A percentile compares a stretch with the other conserved stretches of the same genome.
These are phyloP conservation scores for Pezicula neosporulosa DNA, from an alignment of 2,329 filamentous ascomycete species.

Conservation along the genomic window DNA sequence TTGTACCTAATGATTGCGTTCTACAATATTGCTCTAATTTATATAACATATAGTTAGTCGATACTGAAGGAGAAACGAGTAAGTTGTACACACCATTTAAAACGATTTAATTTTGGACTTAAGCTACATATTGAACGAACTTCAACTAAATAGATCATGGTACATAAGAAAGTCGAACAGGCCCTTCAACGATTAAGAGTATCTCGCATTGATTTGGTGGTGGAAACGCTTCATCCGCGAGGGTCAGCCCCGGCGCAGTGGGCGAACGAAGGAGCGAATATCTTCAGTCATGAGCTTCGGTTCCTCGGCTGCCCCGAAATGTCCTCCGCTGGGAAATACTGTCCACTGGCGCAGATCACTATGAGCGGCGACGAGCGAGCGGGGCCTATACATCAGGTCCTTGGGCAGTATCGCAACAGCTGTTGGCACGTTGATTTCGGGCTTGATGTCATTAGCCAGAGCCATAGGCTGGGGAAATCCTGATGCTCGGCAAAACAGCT, in stretches of 20 bases:
- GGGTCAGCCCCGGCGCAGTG: neutral
- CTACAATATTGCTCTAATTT: no score
- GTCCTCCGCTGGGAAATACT: constrained; percentile 7
- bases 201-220: no score
- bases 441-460: constrained; percentile 6
- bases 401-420: constrained; percentile 6
- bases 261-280: neutral
- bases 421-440: constrained; percentile 8
- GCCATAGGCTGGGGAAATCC: constrained; percentile 7
- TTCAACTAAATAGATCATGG: no score
- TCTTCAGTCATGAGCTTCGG: neutral
- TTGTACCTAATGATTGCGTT: no score
- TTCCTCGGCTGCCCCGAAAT: constrained; percentile 5
- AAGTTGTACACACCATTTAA: no score
- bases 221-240: no score
- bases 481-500: constrained; percentile 7
- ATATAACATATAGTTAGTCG: no score
- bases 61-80: no score
- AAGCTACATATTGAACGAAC: no score
- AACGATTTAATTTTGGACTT: no score
- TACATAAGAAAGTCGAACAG: no score
- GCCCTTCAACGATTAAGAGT: no score
- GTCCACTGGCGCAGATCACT: constrained; percentile 8
- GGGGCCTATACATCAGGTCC: constrained; percentile 7
- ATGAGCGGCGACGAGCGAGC: constrained; percentile 4